Base-by-base conservation (phyloP, 208 protist species). In the Trypanosoma boissoni region DNA sequence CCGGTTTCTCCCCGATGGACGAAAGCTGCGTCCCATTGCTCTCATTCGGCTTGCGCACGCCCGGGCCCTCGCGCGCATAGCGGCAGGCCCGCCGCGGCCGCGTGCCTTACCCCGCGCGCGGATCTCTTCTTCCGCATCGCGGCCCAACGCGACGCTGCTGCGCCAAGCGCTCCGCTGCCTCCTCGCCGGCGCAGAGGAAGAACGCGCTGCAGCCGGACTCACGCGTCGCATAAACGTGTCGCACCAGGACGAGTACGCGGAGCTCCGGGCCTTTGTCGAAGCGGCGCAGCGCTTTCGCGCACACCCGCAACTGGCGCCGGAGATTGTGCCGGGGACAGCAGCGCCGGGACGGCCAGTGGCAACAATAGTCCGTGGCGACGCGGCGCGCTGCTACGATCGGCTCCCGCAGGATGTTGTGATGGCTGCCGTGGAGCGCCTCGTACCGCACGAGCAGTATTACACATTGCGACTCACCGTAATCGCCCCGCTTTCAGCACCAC, bases 21-120 rank as follows among this genome's bases (percentile, higher is more conserved):
- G 57, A n/a, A 89, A 90, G 61, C 69, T 93, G 27, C 80, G 86
- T 0, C 86, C 86, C 29, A 86, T 93, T 36, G 83, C 86, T 1
- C 49, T 66, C 1, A 52, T 89, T 57, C 74, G 78, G 1, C 31
- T 52, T 21, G 51, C 37, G n/a, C 20, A 44, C 6, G 7, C 12
- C 21, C 37, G 42, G 14, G 21, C 50, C 8, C 29, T 78, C 16
- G 62, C 39, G 18, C 58, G 51, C 39, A 46, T 68, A n/a, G 55
- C 64, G 1, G 32, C 44, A 29, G 51, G 61, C 1, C 20, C 53
- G 3, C 24, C n/a, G n/a, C n/a, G n/a, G n/a, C n/a, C n/a, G n/a
- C 20, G 36, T 4, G 7, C 12, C 21, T 28, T 31, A 14, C 21
- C 50, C 8, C 29, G 73, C 16, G 62, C 39, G 18, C 58, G 51